Evolutionary conservation across 2,329 filamentous ascomycete species (phyloP).

Genomic region (Neurospora sp.): DNA sequence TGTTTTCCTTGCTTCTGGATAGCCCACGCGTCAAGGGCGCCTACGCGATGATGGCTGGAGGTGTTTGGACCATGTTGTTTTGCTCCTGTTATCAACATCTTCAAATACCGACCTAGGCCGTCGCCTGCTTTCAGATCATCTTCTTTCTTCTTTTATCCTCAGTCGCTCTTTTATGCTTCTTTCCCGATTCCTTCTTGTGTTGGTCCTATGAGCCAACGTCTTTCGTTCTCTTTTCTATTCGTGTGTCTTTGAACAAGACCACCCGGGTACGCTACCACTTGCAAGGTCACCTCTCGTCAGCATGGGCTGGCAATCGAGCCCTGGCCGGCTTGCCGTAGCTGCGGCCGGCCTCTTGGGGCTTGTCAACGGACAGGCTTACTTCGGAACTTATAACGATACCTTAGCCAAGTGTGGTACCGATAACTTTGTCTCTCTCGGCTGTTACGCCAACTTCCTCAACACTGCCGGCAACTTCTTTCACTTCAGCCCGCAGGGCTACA

Average conservation of each 20-base stretch:
- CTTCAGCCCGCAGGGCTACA: slow-evolving; percentile 11
- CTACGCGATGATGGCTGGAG: slow-evolving; percentile 1
- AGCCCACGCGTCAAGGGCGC: background rate
- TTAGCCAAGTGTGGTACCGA: slow-evolving; percentile 4
- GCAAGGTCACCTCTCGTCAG: background rate
- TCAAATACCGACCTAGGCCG: background rate
- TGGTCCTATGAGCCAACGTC: background rate
- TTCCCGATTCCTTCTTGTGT: background rate
- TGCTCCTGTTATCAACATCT: background rate
- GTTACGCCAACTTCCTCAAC: slow-evolving; percentile 7
- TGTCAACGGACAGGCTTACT: slow-evolving; percentile 10
- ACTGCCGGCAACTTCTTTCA: slow-evolving; percentile 8
- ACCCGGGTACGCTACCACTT: background rate
- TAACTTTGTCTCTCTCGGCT: slow-evolving; percentile 11
- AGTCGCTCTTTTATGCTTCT: slow-evolving; percentile 1
- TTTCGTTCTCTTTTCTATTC: background rate
- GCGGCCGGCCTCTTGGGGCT: slow-evolving; percentile 4
- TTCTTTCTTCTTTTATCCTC: background rate
- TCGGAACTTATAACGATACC: slow-evolving; percentile 4
- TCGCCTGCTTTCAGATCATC: background rate
- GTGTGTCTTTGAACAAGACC: background rate
- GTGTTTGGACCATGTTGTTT: background rate
- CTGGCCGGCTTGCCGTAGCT: slow-evolving; percentile 7
- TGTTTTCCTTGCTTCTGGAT: background rate
- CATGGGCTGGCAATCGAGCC: slow-evolving; percentile 6